Conservation (phyloP, 2,329 filamentous ascomycete genomes). For the Fusarium nurragi region DNA sequence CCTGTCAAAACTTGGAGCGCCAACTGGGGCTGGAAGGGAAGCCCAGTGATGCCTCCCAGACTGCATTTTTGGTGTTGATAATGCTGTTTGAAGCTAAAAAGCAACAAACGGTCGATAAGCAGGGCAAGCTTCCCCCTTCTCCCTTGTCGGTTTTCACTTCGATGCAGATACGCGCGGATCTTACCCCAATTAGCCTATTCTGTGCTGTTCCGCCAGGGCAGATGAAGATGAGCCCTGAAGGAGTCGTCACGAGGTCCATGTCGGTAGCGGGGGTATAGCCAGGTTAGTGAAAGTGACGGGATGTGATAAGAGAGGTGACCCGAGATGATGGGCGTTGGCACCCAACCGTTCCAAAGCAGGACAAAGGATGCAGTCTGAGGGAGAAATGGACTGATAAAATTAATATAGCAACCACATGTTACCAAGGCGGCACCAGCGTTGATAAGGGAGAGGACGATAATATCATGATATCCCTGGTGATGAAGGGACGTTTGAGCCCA, state of each 20-base stretch:
- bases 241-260: slow-evolving; percentile 39
- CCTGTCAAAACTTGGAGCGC: slow-evolving; percentile 13
- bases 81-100: slow-evolving; percentile 21
- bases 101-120: slow-evolving; percentile 22
- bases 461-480: slow-evolving; percentile 25
- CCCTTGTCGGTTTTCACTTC: slow-evolving; percentile 19
- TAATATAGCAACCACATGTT: slow-evolving; percentile 28
- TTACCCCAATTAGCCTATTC: slow-evolving; percentile 29
- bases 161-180: slow-evolving; percentile 31
- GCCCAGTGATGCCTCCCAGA: slow-evolving; percentile 27
- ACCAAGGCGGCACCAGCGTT: slow-evolving; percentile 13
- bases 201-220: slow-evolving; percentile 30
- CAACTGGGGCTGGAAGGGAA: slow-evolving; percentile 17
- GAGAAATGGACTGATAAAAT: slow-evolving; percentile 15
- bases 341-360: slow-evolving; percentile 28
- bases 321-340: slow-evolving; percentile 18
- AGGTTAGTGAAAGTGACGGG: slow-evolving; percentile 27
- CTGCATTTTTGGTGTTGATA: slow-evolving; percentile 32
- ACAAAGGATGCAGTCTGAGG: not conserved
- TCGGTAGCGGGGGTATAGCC: slow-evolving; percentile 38
- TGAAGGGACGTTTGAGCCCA: slow-evolving; percentile 27
- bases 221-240: slow-evolving; percentile 28
- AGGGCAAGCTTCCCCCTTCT: slow-evolving; percentile 16
- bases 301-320: slow-evolving; percentile 37
- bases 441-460: slow-evolving; percentile 6